These are phyloP conservation scores for Penicillium sp. DNA, from an alignment of 2,329 filamentous ascomycete genomes.

Conservation along the genomic window DNA sequence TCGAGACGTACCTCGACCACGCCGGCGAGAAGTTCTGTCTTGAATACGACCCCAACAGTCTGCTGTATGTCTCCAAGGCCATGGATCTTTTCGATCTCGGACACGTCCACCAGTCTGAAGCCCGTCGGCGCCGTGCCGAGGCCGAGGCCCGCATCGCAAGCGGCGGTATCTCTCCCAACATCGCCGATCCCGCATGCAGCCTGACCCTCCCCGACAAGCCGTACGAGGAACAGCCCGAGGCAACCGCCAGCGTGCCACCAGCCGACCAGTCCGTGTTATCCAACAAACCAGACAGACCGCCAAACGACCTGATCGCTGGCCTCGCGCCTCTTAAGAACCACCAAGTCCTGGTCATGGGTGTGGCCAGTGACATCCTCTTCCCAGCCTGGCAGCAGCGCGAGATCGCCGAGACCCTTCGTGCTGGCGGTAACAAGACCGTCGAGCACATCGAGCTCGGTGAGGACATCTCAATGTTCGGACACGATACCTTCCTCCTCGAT, in stretches of 20 bases:
- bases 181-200: conserved; percentile 59
- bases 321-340: conserved; percentile 67
- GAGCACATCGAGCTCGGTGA: conserved; percentile 88
- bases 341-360: conserved; percentile 83
- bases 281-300: conserved; percentile 49
- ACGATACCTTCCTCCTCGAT: conserved; percentile 93
- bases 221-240: conserved; percentile 77
- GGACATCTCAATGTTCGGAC: conserved; percentile 89
- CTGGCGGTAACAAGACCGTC: conserved; percentile 73
- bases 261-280: conserved; percentile 29
- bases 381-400: conserved; percentile 97
- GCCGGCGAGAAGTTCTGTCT: conserved; percentile 97
- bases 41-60: conserved; percentile 91
- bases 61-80: conserved; percentile 94
- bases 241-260: conserved; percentile 36
- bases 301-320: conserved; percentile 73
- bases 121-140: conserved; percentile 58
- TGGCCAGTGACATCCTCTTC: conserved; percentile 93
- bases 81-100: conserved; percentile 98
- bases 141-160: conserved; percentile 57
- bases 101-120: conserved; percentile 60
- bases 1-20: conserved; percentile 97
- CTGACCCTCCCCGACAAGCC: conserved; percentile 77
- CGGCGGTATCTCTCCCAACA: conserved; percentile 31
- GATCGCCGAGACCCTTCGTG: conserved; percentile 75